These are phyloP conservation scores for Ganoderma resinaceum DNA, from an alignment of 1,284 basidiomycete species.

Conservation along the genomic window DNA sequence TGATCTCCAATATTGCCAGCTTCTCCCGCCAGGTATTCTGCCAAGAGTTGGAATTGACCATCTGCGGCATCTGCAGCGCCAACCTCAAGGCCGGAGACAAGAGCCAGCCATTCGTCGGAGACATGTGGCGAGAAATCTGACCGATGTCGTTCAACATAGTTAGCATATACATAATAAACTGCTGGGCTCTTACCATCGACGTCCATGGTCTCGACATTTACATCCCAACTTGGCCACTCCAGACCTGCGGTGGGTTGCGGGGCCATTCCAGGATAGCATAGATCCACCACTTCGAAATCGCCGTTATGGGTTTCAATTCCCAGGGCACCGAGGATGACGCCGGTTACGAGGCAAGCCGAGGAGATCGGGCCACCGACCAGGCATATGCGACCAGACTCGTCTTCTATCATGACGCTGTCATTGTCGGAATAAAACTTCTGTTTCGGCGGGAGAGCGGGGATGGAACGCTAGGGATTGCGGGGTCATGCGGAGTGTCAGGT, in stretches of 20 bases:
- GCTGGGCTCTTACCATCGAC: conserved; percentile 47
- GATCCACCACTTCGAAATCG: conserved; percentile 95
- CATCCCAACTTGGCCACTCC: conserved; percentile 38
- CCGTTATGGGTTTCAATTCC: conserved; percentile 90
- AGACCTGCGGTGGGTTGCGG: conserved; percentile 51
- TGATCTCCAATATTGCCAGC: conserved; percentile 74
- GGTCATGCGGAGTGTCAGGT: not conserved
- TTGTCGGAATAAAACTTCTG: conserved; percentile 80
- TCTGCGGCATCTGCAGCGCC: conserved; percentile 70
- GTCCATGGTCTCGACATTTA: conserved; percentile 47
- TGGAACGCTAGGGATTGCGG: conserved; percentile 74
- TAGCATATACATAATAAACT: not conserved
- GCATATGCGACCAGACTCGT: conserved; percentile 91
- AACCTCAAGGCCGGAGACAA: conserved; percentile 85
- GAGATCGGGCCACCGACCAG: conserved; percentile 79
- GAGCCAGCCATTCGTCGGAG: conserved; percentile 79
- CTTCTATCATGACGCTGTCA: conserved; percentile 91
- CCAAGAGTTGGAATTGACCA: conserved; percentile 79
- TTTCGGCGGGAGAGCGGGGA: conserved; percentile 82
- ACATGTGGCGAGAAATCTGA: not conserved
- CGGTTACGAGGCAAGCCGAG: conserved; percentile 79
- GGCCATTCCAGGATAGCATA: conserved; percentile 86
- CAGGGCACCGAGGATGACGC: conserved; percentile 89
- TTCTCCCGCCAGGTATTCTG: conserved; percentile 91
- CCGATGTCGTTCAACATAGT: not conserved